These are phyloP conservation scores for Xylaria sp. DNA, from an alignment of 495 filamentous ascomycete genomes.

Conservation along the genomic window DNA sequence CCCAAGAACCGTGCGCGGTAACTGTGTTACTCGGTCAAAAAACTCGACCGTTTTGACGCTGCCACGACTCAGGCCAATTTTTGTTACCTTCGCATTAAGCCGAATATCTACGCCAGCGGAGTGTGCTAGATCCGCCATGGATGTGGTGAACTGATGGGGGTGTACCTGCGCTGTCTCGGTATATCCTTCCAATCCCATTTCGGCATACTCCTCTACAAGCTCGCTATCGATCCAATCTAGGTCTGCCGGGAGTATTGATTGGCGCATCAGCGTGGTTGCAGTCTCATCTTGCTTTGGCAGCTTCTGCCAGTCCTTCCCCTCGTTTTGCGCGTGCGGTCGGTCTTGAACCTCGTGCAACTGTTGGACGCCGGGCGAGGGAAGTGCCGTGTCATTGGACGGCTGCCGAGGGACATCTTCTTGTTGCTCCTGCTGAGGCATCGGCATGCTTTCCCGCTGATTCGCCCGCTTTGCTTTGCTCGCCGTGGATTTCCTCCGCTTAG, in stretches of 20 bases:
- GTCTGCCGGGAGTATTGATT: conserved; percentile 73
- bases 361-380: background rate
- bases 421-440: conserved; percentile 28
- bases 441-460: conserved; percentile 33
- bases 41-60: conserved; percentile 77
- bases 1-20: conserved; percentile 61
- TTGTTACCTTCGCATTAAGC: conserved; percentile 64
- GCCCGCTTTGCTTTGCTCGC: conserved; percentile 35
- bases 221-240: conserved; percentile 85
- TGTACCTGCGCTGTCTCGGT: conserved; percentile 89
- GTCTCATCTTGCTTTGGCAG: conserved; percentile 76
- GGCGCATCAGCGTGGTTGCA: conserved; percentile 64
- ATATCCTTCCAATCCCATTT: conserved; percentile 76
- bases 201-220: conserved; percentile 71
- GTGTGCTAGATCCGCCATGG: conserved; percentile 80
- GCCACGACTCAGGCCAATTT: conserved; percentile 59
- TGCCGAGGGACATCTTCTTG: background rate
- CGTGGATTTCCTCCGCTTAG: conserved; percentile 35
- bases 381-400: background rate
- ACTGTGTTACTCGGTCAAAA: conserved; percentile 65
- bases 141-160: conserved; percentile 88
- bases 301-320: conserved; percentile 57
- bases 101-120: conserved; percentile 77
- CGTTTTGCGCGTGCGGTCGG: conserved; percentile 17
- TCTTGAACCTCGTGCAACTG: background rate